Evolutionary conservation across 1,284 basidiomycete species (phyloP), one percentile per base, ranked within the genome.

Genomic region (Agroathelia rolfsii): DNA sequence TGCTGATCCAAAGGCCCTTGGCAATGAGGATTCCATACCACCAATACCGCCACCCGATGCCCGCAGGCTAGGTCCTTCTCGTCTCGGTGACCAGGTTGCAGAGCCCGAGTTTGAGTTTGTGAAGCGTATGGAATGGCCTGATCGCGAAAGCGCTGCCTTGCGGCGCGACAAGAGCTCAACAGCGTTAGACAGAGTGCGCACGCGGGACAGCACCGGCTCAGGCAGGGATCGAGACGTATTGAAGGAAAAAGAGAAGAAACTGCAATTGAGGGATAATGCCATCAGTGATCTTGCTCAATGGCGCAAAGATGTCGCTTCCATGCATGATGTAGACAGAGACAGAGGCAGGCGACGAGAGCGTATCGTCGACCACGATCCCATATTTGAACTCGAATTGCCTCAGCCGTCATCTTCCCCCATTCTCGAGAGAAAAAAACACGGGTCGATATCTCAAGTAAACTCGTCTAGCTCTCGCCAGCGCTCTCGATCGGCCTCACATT

Each of bases 61-160:
- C 6, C 62, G 65, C 37, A 59, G 64, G 39, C 51, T 58, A 14
- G 60, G 62, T 14, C 59, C 69, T 3, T 66, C 65, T 13, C 57
- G 67, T 18, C 52, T 53, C 12, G 59, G 49, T 7, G 55, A 66
- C 12, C 66, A 72, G 41, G 70, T 78, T 33, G 68, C 71, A 32
- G 66, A 78, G 41, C 66, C 78, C 10, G 68, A 76, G 47, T 83
- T 76, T 49, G 70, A 84, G 59, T 84, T 85, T 47, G 78, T 85
- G 30, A 83, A 82, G 47, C 71, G 82, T 32, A 76, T 81, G 10
- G 81, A 82, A 44, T 85, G 81, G 81, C 77, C 78, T 2, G 80
- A 81, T 51, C 72, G 77, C 25, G 80, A 81, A 54, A 60, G 69
- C 3, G 76, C 72, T 38, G 76, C 73, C 16, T 58, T 72, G 30